Evolutionary conservation across 495 filamentous ascomycete genomes (phyloP).

Genomic region (Astrothelium macrocarpum): DNA sequence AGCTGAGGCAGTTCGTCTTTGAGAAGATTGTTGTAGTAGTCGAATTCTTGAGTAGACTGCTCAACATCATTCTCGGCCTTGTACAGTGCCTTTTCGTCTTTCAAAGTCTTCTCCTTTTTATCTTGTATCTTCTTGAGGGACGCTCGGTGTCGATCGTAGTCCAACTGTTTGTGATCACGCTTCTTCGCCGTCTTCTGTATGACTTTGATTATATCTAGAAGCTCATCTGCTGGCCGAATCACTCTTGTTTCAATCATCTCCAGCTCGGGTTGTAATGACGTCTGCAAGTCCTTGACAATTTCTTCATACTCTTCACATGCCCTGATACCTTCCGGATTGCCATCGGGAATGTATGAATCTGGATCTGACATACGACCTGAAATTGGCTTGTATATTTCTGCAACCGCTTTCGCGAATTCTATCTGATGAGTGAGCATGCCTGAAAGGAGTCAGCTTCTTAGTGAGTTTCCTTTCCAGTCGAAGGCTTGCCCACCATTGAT

Average conservation of each 20-base stretch:
- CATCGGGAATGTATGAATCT: constrained; percentile 65
- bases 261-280: constrained; percentile 77
- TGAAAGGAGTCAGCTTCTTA: constrained; percentile 25
- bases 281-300: constrained; percentile 83
- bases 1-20: constrained; percentile 93
- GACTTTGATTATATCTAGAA: constrained; percentile 89
- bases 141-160: constrained; percentile 79
- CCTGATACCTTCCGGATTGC: constrained; percentile 86
- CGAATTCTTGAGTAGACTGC: constrained; percentile 85
- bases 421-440: constrained; percentile 97
- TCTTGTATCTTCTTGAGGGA: constrained; percentile 89
- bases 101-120: constrained; percentile 91
- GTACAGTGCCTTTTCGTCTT: constrained; percentile 96
- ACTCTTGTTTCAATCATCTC: constrained; percentile 95
- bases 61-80: constrained; percentile 91
- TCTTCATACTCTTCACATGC: constrained; percentile 95
- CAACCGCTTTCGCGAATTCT: constrained; percentile 91
- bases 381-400: constrained; percentile 96
- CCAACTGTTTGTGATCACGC: constrained; percentile 93
- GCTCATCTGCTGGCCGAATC: constrained; percentile 86
- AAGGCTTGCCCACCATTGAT: constrained; percentile 60
- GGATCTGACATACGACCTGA: constrained; percentile 93
- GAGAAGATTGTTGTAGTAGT: constrained; percentile 92
- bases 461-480: constrained; percentile 10
- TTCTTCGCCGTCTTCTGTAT: constrained; percentile 83